A percentile compares a stretch with the other conserved stretches of the same genome.
Evolutionary conservation across 169 alveolate genomes (phyloP).

Genomic region (Ichthyophthirius multifiliis): DNA sequence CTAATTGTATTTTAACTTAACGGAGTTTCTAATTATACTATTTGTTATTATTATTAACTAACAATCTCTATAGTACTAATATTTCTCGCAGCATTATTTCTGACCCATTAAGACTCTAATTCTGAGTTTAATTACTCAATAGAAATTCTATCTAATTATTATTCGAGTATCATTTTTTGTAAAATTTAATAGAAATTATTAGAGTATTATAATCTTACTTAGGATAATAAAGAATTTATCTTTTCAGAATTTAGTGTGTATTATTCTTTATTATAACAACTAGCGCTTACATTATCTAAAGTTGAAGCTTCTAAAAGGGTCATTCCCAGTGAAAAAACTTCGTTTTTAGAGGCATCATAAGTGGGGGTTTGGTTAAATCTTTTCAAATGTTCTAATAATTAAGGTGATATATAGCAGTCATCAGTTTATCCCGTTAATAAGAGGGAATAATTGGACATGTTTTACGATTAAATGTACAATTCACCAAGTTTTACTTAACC

Average conservation of each 20-base stretch:
- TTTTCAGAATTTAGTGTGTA: neutral
- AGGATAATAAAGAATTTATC: neutral
- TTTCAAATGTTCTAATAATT: neutral
- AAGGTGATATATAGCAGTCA: conserved; percentile 12
- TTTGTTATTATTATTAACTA: too few relatives aligned
- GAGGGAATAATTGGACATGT: neutral
- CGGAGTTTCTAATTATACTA: too few relatives aligned
- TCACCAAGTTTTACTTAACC: conserved; percentile 17
- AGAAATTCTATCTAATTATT: neutral
- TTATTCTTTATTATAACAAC: neutral
- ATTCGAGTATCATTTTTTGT: neutral
- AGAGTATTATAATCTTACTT: neutral
- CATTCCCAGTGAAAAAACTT: conserved; percentile 9
- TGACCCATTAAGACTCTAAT: too few relatives aligned
- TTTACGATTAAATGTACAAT: neutral
- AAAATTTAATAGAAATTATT: neutral
- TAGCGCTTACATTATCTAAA: neutral
- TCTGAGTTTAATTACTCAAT: neutral
- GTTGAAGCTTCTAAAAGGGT: conserved; percentile 12
- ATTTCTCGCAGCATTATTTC: too few relatives aligned
- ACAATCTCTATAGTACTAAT: too few relatives aligned
- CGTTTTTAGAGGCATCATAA: neutral
- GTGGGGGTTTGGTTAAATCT: neutral
- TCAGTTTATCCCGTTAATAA: neutral
- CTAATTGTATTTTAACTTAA: too few relatives aligned